Percentiles rank a stretch among this genome's conserved stretches.
phyloP scores from a whole-genome alignment of 2,329 filamentous ascomycete species.

The Fusarium sacchari region DNA sequence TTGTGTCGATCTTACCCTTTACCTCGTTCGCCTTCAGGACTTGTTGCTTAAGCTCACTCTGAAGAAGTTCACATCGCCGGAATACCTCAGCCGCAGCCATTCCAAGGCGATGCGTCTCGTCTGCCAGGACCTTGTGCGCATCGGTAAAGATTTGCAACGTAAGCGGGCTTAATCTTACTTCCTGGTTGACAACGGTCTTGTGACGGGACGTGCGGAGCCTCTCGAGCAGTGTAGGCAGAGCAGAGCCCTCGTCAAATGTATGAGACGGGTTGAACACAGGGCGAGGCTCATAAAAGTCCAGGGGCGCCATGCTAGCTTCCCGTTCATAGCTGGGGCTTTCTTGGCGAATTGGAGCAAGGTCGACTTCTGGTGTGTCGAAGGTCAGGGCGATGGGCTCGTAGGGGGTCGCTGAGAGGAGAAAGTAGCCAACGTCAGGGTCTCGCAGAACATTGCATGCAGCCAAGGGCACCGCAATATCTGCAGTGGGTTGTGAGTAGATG shows the following conservation, averaged over 20 bases:
- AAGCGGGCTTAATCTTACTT: slow-evolving; percentile 75
- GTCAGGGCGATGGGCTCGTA: slow-evolving; percentile 67
- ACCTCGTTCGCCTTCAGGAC: slow-evolving; percentile 73
- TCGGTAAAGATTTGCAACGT: slow-evolving; percentile 78
- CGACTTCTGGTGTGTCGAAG: slow-evolving; percentile 68
- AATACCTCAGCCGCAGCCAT: slow-evolving; percentile 78
- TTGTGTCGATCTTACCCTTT: slow-evolving; percentile 71
- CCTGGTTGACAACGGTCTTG: slow-evolving; percentile 70
- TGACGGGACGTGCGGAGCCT: slow-evolving; percentile 68
- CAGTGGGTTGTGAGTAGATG: slow-evolving; percentile 63
- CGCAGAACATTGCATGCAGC: slow-evolving; percentile 64
- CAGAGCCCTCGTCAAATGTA: slow-evolving; percentile 66
- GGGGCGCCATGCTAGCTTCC: slow-evolving; percentile 55
- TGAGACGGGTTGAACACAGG: slow-evolving; percentile 72
- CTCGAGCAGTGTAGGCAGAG: slow-evolving; percentile 66
- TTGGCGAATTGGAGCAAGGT: slow-evolving; percentile 55
- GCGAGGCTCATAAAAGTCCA: slow-evolving; percentile 70
- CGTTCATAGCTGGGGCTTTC: slow-evolving; percentile 57
- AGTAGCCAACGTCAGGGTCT: slow-evolving; percentile 72
- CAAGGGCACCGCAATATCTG: slow-evolving; percentile 59
- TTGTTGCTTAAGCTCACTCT: slow-evolving; percentile 74
- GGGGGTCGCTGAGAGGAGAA: slow-evolving; percentile 68
- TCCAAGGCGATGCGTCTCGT: slow-evolving; percentile 75
- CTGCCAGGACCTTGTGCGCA: slow-evolving; percentile 75
- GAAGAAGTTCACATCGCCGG: slow-evolving; percentile 73